Percentiles rank a stretch among this genome's conserved stretches.
These are phyloP conservation scores for Malassezia obtusa DNA, from an alignment of 1,284 basidiomycete genomes.

Conservation along the genomic window DNA sequence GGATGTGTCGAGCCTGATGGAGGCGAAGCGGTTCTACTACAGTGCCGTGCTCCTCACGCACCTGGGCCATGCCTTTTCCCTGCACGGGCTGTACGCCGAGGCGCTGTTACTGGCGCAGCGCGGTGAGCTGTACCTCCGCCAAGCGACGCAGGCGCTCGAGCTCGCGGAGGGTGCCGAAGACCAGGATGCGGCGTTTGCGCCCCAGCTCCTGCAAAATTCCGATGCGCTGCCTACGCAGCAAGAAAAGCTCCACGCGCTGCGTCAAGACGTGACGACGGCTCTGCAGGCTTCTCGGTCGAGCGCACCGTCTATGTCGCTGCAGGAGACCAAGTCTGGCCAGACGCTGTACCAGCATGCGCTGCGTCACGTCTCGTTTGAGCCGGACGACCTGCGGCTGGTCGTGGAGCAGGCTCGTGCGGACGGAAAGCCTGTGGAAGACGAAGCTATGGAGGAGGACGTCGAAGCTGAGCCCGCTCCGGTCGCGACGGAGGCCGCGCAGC, in stretches of 20 bases:
- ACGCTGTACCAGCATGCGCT: slow-evolving; percentile 31
- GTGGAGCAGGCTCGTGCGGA: slow-evolving; percentile 15
- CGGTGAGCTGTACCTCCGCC: slow-evolving; percentile 37
- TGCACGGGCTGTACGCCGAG: slow-evolving; percentile 26
- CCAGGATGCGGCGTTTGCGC: slow-evolving; percentile 33
- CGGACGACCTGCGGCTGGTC: slow-evolving; percentile 27
- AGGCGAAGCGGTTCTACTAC: slow-evolving; percentile 44
- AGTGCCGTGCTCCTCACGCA: slow-evolving; percentile 33
- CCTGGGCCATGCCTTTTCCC: slow-evolving; percentile 34
- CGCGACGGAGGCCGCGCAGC: neutral
- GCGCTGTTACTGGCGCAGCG: slow-evolving; percentile 39
- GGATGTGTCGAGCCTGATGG: slow-evolving; percentile 40
- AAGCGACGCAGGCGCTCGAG: slow-evolving; percentile 35
- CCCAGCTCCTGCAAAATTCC: slow-evolving; percentile 4
- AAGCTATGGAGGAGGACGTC: slow-evolving; percentile 10
- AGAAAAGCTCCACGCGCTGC: slow-evolving; percentile 18
- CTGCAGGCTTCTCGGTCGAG: neutral
- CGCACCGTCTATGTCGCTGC: slow-evolving; percentile 13
- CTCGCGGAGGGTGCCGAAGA: slow-evolving; percentile 41
- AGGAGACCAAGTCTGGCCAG: slow-evolving; percentile 30
- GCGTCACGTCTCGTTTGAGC: slow-evolving; percentile 43
- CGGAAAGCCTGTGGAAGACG: neutral
- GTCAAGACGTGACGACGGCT: slow-evolving; percentile 1
- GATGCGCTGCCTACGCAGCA: neutral
- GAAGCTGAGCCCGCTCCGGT: slow-evolving; percentile 1